These are phyloP conservation scores for Entomortierella chlamydospora DNA, from an alignment of 192 early-diverging fungal genomes.

Conservation along the genomic window DNA sequence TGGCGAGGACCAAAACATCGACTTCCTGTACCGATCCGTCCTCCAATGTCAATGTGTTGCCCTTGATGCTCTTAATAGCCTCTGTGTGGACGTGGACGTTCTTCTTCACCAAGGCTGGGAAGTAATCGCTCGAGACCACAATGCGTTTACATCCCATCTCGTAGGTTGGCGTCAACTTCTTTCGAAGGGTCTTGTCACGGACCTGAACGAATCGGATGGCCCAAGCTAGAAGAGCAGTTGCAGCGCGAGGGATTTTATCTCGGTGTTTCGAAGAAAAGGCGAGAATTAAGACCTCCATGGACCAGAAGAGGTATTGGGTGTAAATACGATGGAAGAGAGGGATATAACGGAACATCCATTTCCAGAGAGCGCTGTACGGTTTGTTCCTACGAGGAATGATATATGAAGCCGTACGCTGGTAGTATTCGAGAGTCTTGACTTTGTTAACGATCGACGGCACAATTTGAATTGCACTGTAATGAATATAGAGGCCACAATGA, in stretches of 20 bases:
- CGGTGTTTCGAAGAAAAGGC: slow-evolving; percentile 15
- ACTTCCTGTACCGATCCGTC: slow-evolving; percentile 47
- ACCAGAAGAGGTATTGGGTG: slow-evolving; percentile 20
- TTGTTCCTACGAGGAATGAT: slow-evolving; percentile 38
- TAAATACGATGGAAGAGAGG: slow-evolving; percentile 45
- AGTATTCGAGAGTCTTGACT: slow-evolving; percentile 43
- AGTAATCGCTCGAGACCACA: slow-evolving; percentile 51
- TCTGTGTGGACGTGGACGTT: slow-evolving; percentile 27
- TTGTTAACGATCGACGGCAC: slow-evolving; percentile 43
- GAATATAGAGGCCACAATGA: not conserved
- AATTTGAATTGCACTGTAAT: slow-evolving; percentile 40
- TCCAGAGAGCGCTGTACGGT: slow-evolving; percentile 34
- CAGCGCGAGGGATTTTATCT: slow-evolving; percentile 6
- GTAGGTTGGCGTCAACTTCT: slow-evolving; percentile 53
- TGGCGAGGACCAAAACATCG: slow-evolving; percentile 61
- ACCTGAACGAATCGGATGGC: slow-evolving; percentile 16
- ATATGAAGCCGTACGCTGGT: slow-evolving; percentile 46
- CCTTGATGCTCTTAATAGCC: slow-evolving; percentile 27
- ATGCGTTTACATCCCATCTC: slow-evolving; percentile 57
- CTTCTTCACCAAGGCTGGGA: slow-evolving; percentile 37
- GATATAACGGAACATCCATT: slow-evolving; percentile 46
- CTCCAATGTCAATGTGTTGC: slow-evolving; percentile 19
- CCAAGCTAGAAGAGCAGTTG: slow-evolving; percentile 7
- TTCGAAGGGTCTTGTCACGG: slow-evolving; percentile 34
- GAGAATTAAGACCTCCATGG: slow-evolving; percentile 1